phyloP scores from a whole-genome alignment of 345 rosid genomes.

The Trapa incisa region DNA sequence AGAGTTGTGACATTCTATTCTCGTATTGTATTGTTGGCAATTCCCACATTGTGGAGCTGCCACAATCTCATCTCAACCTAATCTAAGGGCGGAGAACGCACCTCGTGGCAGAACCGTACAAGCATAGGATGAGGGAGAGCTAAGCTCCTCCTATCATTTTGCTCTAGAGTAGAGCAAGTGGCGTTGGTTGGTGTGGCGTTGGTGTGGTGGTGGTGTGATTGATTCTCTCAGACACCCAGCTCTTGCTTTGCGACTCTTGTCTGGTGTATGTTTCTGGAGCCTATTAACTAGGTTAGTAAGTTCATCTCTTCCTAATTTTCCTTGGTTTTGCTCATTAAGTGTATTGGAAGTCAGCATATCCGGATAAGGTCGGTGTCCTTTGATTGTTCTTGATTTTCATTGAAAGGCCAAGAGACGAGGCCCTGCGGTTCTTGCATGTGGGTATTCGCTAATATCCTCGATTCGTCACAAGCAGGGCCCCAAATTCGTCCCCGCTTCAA shows the following conservation, averaged over 20 bases:
- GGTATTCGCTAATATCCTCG: neutral
- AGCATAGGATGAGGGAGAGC: neutral
- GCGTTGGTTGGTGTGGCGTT: no score
- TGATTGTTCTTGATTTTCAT: neutral
- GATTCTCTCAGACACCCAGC: neutral
- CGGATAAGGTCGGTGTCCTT: neutral
- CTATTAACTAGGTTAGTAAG: neutral
- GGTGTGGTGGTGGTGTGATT: neutral
- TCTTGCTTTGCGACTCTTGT: neutral
- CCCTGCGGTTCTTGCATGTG: constrained; percentile 6
- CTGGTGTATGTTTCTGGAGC: neutral
- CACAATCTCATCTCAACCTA: neutral
- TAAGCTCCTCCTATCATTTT: no score
- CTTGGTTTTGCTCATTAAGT: neutral
- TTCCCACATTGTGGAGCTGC: neutral
- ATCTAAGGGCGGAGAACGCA: neutral
- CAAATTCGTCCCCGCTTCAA: constrained; percentile 10
- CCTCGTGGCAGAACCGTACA: neutral
- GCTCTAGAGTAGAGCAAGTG: no score
- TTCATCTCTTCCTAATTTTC: neutral
- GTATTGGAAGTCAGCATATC: neutral
- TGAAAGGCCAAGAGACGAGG: neutral
- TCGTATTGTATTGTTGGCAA: no score
- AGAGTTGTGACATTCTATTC: no score
- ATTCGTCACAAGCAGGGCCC: constrained; percentile 9